These are phyloP conservation scores for Populus euphratica DNA, from an alignment of 345 rosid genomes.

Conservation along the genomic window DNA sequence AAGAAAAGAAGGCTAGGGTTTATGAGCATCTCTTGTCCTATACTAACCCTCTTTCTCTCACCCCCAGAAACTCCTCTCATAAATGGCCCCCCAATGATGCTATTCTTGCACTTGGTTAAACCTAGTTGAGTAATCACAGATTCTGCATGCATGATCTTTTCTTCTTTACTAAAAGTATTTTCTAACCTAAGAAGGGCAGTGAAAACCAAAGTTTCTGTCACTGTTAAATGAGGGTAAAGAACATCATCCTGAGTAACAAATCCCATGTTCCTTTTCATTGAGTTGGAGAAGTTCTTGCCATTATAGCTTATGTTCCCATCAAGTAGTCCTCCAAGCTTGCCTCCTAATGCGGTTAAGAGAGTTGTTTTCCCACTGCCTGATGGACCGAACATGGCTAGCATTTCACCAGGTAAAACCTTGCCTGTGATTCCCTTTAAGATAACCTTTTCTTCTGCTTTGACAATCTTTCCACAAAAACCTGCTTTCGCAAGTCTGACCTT, in stretches of 20 bases:
- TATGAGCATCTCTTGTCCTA: conserved; percentile 55
- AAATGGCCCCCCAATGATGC: conserved; percentile 38
- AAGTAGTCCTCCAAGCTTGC: conserved; percentile 37
- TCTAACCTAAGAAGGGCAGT: conserved; percentile 35
- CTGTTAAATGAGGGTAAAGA: conserved; percentile 51
- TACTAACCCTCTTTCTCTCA: conserved; percentile 54
- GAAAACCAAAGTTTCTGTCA: conserved; percentile 51
- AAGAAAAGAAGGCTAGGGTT: conserved; percentile 52
- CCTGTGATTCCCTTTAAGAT: conserved; percentile 54
- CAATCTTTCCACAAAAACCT: conserved; percentile 11
- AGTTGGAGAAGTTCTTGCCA: conserved; percentile 37
- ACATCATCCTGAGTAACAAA: conserved; percentile 67
- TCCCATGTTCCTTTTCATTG: conserved; percentile 42
- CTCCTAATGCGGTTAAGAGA: conserved; percentile 49
- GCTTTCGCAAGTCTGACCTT: conserved; percentile 30
- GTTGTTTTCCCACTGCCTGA: conserved; percentile 63
- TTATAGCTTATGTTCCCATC: conserved; percentile 47
- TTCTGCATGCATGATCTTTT: conserved; percentile 45
- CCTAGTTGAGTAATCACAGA: conserved; percentile 42
- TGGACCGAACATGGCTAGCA: conserved; percentile 58
- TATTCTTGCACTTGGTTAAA: conserved; percentile 41
- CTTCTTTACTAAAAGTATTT: conserved; percentile 25
- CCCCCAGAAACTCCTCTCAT: conserved; percentile 57
- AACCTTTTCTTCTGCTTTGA: conserved; percentile 32
- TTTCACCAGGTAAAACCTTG: conserved; percentile 46